Evolutionary conservation across 352 stramenopile genomes (phyloP), one percentile per base, ranked within the genome.

Genomic region (Elongisporangium undulatum): DNA sequence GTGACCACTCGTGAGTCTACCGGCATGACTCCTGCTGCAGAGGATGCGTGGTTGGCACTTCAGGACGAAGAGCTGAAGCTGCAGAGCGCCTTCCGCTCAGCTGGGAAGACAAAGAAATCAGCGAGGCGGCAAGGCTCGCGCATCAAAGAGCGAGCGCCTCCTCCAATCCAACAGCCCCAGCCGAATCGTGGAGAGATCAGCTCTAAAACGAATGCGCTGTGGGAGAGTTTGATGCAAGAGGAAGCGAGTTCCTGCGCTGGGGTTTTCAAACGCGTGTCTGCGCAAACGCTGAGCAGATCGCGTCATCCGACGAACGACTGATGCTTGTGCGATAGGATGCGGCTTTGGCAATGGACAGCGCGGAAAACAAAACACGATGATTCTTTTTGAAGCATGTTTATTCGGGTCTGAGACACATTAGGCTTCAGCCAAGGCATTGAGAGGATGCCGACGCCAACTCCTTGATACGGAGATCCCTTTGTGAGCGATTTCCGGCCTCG

Each of bases 41-140:
- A 80, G 57, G 39, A 55, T 16, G 75, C 62, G 2, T 93, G 83
- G 81, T 58, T 66, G 22, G 57, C 65, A 7, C 59, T 93, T 7
- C 83, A 91, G 61, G 72, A 72, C 7, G 77, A 83, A 34, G 84
- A 92, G 59, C 49, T 58, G 1, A 62, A 54, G 16, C 53, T 93
- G 17, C 67, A 74, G 9, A 56, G 69, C n/a, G 21, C 22, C 1
- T 38, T 34, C 16, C 51, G 58, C 17, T 60, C 62, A 17, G 53
- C 48, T 17, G 16, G 52, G 21, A 39, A 61, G 45, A n/a, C 50
- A 10, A 66, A 59, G 38, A 65, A 66, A 17, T 29, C 55, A 16
- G 4, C 24, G 20, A 17, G 21, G 23, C 22, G 55, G 50, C 23
- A 49, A 21, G 19, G 61, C 49, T 50, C 53, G 51, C 63, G 12